A percentile compares a stretch with the other conserved stretches of the same genome.
Evolutionary conservation across 129 eudicot genomes (phyloP).

Genomic region (Pseudognaphalium luteoalbum): DNA sequence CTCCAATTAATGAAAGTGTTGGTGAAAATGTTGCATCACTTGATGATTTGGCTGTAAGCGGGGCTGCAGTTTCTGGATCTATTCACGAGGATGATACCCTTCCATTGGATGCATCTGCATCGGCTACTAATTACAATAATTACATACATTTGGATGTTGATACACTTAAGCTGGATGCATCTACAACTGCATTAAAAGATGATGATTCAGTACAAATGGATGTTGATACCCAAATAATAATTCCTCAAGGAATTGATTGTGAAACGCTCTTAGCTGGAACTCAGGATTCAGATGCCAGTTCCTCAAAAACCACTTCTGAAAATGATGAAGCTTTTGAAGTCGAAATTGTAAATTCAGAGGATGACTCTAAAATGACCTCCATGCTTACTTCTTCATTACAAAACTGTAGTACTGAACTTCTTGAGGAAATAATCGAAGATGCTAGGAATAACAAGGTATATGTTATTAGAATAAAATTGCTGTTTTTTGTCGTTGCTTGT

Average conservation of each 20-base stretch:
- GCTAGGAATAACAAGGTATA: slow-evolving; percentile 76
- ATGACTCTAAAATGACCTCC: slow-evolving; percentile 33
- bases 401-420: slow-evolving; percentile 46
- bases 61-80: slow-evolving; percentile 8
- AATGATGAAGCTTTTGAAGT: slow-evolving; percentile 26
- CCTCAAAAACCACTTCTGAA: slow-evolving; percentile 19
- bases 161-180: slow-evolving; percentile 19
- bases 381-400: slow-evolving; percentile 44
- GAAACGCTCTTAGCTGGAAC: slow-evolving; percentile 9
- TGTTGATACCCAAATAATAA: slow-evolving; percentile 6
- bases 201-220: slow-evolving; percentile 6
- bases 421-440: slow-evolving; percentile 68
- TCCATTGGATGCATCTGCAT: slow-evolving; percentile 26
- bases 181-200: slow-evolving; percentile 4
- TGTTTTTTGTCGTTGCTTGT: too few species aligned
- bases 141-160: slow-evolving; percentile 21
- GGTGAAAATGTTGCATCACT: slow-evolving; percentile 25
- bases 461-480: too few species aligned
- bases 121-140: neutral
- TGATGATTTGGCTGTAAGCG: slow-evolving; percentile 16
- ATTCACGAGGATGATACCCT: slow-evolving; percentile 7
- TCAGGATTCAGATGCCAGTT: slow-evolving; percentile 29
- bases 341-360: slow-evolving; percentile 35
- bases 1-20: slow-evolving; percentile 21
- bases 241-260: slow-evolving; percentile 24